Evolutionary conservation across 2,329 filamentous ascomycete genomes (phyloP), one percentile per base, ranked within the genome.

Genomic region (Neophaeococcomyces mojaviensis): DNA sequence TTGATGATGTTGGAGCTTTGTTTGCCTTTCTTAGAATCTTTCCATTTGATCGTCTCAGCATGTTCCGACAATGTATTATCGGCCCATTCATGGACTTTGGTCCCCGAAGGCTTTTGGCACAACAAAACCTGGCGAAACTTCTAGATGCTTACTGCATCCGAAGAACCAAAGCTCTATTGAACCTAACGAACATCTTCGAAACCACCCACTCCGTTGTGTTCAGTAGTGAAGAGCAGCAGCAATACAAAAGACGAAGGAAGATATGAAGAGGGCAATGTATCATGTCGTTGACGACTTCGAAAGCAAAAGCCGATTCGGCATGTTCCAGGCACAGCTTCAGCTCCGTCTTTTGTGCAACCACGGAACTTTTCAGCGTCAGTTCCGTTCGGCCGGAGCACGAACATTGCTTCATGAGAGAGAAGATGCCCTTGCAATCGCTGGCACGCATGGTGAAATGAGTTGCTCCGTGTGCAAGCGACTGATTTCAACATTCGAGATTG

Each of bases 1-100:
- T 78, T 0, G 68, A 71, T 5, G 75, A 79, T 39, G 64, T 78
- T 3, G 74, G 70, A 0, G 65, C 73, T 0, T 60, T 79, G 0
- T 65, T 77, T 34, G 62, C 66, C 1, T 78, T 78, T 49, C 55
- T 78, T 18, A 58, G 63, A 35, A 63, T 68, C 1, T 58, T 60
- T 16, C 68, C 66, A 1, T 71, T 75, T 47, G 58, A 68, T 26
- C 67, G 58, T n/a, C 48, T 64, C 3, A 55, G 61, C 1, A 59
- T 53, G 3, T 75, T 76, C 48, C 65, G 69, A 2, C 62, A 63
- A n/a, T 68, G 58, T 39, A 69, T 77, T n/a, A 61, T 61, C 2
- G 46, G 58, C 0, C 71, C 70, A 0, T 70, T 69, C 30, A 57
- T 59, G 2, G 54, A 62, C 26, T 55, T 55, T 5, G 49, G 50